These are phyloP conservation scores for Nannochloropsis oceanica DNA, from an alignment of 108 stramenopile species.

Conservation along the genomic window DNA sequence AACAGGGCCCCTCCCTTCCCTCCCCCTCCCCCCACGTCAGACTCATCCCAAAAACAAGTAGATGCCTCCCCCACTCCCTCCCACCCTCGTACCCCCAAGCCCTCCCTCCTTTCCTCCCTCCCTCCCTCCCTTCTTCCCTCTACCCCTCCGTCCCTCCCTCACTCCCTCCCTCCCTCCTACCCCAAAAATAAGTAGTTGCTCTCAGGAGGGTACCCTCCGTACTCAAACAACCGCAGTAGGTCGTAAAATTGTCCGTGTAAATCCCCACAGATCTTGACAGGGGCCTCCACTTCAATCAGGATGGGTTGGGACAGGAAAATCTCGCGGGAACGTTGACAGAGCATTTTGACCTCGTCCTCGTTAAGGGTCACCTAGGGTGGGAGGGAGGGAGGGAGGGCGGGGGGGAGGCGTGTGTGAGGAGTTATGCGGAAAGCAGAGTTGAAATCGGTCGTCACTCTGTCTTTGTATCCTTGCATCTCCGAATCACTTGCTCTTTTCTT, in stretches of 20 bases:
- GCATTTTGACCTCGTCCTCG: conserved; percentile 34
- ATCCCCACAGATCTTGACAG: conserved; percentile 98
- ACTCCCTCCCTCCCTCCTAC: conserved; percentile 9
- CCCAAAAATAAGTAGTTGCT: conserved; percentile 98
- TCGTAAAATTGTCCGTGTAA: conserved; percentile 97
- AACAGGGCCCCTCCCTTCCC: background rate
- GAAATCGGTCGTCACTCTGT: no score
- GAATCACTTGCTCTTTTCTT: no score
- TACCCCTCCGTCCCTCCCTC: no score
- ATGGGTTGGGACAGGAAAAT: conserved; percentile 90
- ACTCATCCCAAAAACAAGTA: background rate
- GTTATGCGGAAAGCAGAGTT: no score
- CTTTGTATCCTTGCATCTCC: no score
- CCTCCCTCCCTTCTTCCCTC: background rate
- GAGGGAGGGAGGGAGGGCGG: conserved; percentile 1
- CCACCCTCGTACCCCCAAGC: no score
- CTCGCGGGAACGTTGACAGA: conserved; percentile 51
- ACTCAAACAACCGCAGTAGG: conserved; percentile 86
- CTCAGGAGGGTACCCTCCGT: conserved; percentile 95
- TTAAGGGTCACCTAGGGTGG: conserved; percentile 10
- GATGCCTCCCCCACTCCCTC: background rate
- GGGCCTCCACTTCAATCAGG: conserved; percentile 90
- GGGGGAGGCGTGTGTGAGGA: background rate
- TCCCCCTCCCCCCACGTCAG: background rate
- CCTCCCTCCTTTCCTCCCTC: background rate